Evolutionary conservation across 176 grass and related monocot species (phyloP), one percentile per base, ranked within the genome.

Genomic region (Phragmites australis): DNA sequence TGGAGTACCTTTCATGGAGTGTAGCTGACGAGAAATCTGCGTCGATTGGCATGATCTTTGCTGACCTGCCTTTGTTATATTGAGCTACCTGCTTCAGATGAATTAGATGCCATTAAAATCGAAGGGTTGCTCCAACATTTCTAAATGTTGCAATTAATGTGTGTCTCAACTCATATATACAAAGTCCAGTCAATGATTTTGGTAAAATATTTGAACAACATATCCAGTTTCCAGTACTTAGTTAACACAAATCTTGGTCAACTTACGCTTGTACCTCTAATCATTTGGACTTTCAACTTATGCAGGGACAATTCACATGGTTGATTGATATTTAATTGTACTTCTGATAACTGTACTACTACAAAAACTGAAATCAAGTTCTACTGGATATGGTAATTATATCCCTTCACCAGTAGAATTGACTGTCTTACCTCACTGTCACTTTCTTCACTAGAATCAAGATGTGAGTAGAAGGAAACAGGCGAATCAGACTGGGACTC

Each of bases 401-500:
- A 42, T 77, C 18, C 14, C 22, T 54, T 65, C 2, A 43, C 43
- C 26, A 63, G 9, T 44, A 74, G 29, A 43, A 46, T 80, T 66
- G 10, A 11, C 37, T 81, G 58, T 50, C 26, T 76, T 84, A 95
- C 90, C 96, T 99, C 90, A 1, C 44, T 44, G 27, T 95, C 88
- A 55, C 90, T 91, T 55, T 64, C 88, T 93, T 93, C 83, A 29
- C 68, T 85, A 25, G 89, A 93, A 62, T 58, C 83, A 58, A 82
- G 43, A 75, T 93, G 89, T 60, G 94, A 97, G 50, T 94, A 87
- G 76, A 84, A 89, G 60, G 95, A 94, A 86, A 86, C 52, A 1
- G 88, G 81, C 15, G 96, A 99, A 76, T 93, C 88, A 0, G 96
- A 86, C 58, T 95, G 96, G 9, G 88, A 87, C 31, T 95, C 92